Conservation (phyloP, 139 green algal genomes). For the Nannochloris sp. region DNA sequence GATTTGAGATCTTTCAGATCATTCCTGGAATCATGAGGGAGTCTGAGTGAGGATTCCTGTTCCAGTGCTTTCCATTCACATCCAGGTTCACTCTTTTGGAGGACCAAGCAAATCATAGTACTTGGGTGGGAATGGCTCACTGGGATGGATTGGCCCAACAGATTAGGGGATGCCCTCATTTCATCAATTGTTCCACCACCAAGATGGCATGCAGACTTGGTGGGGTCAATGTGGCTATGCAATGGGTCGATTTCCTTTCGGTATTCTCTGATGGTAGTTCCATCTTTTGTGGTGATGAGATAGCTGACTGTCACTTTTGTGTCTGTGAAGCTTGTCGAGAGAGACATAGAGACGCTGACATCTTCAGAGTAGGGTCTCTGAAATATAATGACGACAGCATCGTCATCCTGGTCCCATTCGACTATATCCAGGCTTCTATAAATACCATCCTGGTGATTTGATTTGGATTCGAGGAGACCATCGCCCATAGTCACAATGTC, state of each 20-base stretch:
- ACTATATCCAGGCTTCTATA: neutral
- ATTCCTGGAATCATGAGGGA: too few species aligned
- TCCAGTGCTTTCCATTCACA: neutral
- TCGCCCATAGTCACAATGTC: neutral
- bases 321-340: too few species aligned
- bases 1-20: too few species aligned
- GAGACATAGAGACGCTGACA: too few species aligned
- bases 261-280: neutral
- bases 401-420: too few species aligned
- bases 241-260: neutral
- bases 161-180: neutral
- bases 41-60: too few species aligned
- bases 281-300: neutral
- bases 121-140: neutral
- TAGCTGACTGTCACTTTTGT: too few species aligned
- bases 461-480: neutral
- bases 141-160: neutral
- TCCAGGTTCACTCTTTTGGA: neutral
- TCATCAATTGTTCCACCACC: neutral
- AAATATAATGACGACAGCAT: too few species aligned
- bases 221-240: neutral
- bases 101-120: slow-evolving; percentile 2
- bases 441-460: neutral
- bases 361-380: too few species aligned
- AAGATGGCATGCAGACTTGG: neutral